Evolutionary conservation across 1,284 basidiomycete species (phyloP).

Genomic region (Grifola frondosa): DNA sequence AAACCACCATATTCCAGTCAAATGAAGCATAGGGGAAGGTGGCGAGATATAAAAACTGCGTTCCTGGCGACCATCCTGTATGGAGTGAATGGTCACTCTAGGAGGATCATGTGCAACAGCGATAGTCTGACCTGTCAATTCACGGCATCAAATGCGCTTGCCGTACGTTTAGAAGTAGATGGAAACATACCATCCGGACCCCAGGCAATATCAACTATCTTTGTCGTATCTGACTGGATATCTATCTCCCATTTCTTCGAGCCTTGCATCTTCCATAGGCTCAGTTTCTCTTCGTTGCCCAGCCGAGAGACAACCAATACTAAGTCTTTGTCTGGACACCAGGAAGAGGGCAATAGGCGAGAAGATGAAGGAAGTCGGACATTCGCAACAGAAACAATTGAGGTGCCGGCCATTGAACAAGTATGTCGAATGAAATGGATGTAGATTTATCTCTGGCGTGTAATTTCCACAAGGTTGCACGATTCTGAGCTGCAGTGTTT

Average conservation of each 20-base stretch:
- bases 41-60: constrained; percentile 34
- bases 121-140: constrained; percentile 60
- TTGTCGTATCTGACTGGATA: constrained; percentile 41
- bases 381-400: constrained; percentile 58
- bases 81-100: constrained; percentile 65
- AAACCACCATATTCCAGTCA: constrained; percentile 73
- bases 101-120: constrained; percentile 72
- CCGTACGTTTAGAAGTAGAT: constrained; percentile 5
- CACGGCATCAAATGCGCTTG: constrained; percentile 16
- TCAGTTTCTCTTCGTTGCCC: constrained; percentile 64
- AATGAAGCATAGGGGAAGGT: constrained; percentile 15
- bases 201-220: constrained; percentile 67
- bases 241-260: constrained; percentile 79
- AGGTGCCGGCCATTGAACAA: constrained; percentile 38
- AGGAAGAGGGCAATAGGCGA: constrained; percentile 61
- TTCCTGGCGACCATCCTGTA: constrained; percentile 68
- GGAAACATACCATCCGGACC: constrained; percentile 71
- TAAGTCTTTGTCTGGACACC: constrained; percentile 84
- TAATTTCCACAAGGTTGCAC: too few relatives aligned
- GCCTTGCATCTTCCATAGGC: constrained; percentile 78
- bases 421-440: too few relatives aligned
- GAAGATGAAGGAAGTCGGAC: constrained; percentile 55
- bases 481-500: too few relatives aligned
- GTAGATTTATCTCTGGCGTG: too few relatives aligned
- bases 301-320: constrained; percentile 63